These are phyloP conservation scores for Phanerochaete carnosa DNA, from an alignment of 768 basidiomycete genomes.

Conservation along the genomic window DNA sequence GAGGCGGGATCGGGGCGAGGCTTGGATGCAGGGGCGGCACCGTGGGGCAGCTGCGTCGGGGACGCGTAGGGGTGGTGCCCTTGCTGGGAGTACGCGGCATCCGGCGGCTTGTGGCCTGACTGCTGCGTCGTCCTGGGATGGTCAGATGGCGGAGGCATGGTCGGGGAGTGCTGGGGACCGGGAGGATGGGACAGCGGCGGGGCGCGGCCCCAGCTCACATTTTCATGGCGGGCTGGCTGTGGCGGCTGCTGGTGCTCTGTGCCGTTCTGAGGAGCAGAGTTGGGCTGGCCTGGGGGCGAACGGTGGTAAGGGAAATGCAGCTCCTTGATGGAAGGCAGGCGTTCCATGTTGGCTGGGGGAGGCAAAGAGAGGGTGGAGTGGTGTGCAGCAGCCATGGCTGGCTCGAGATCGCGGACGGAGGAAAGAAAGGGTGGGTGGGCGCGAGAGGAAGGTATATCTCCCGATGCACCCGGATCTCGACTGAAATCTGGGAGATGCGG, in stretches of 20 bases:
- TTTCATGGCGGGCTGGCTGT: constrained; percentile 29
- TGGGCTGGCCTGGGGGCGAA: constrained; percentile 31
- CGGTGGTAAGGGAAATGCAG: constrained; percentile 54
- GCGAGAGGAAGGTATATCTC: constrained; percentile 39
- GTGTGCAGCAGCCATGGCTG: constrained; percentile 49
- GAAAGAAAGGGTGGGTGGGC: constrained; percentile 31
- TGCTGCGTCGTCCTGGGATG: constrained; percentile 22
- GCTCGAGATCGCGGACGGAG: constrained; percentile 30
- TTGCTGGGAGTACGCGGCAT: constrained; percentile 41
- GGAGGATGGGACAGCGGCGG: constrained; percentile 15
- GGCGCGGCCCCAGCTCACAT: constrained; percentile 19
- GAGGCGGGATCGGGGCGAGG: constrained; percentile 3
- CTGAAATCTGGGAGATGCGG: constrained; percentile 8
- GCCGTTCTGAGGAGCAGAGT: constrained; percentile 25
- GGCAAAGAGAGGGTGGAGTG: constrained; percentile 33
- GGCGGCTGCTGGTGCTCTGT: constrained; percentile 28
- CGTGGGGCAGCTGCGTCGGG: not conserved
- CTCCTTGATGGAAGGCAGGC: constrained; percentile 71
- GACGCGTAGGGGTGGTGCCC: not conserved
- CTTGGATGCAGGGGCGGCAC: constrained; percentile 15
- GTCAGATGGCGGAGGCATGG: constrained; percentile 22
- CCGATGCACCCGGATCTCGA: constrained; percentile 63
- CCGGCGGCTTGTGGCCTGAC: constrained; percentile 39
- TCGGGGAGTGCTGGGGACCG: constrained; percentile 18
- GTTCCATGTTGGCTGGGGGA: constrained; percentile 42